Percentiles rank a stretch among this genome's conserved stretches.
Evolutionary conservation across 1,139 yeast genomes (phyloP).

Genomic region (Geotrichum candidum): DNA sequence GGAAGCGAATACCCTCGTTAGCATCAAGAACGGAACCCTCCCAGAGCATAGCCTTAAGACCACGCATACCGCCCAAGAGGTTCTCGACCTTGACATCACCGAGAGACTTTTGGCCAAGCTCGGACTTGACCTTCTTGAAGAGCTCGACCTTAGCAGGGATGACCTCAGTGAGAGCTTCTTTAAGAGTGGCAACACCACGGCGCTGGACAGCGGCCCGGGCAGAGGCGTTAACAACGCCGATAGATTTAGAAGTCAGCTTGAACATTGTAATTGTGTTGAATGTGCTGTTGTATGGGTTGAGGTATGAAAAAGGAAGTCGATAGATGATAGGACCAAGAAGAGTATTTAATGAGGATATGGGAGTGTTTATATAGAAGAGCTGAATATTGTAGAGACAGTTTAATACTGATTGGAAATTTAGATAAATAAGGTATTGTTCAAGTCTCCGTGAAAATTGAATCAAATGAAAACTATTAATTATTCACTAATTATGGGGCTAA

Average conservation of each 20-base stretch:
- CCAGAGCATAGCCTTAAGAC: slow-evolving; percentile 48
- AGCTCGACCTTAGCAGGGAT: slow-evolving; percentile 42
- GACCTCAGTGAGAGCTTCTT: slow-evolving; percentile 37
- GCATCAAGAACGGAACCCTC: slow-evolving; percentile 51
- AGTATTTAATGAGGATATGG: not conserved
- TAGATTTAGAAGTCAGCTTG: not conserved
- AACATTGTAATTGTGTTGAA: not conserved
- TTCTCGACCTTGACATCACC: slow-evolving; percentile 44
- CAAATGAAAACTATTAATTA: not conserved
- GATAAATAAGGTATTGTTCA: not conserved
- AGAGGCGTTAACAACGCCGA: not conserved
- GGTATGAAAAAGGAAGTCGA: not conserved
- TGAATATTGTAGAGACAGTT: not conserved
- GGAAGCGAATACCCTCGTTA: slow-evolving; percentile 49
- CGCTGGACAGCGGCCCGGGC: not conserved
- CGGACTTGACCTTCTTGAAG: slow-evolving; percentile 38
- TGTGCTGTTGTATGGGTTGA: not conserved
- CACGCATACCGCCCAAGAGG: slow-evolving; percentile 53
- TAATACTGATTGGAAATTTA: not conserved
- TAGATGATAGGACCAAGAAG: not conserved
- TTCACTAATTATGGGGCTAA: not conserved
- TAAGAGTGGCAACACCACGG: slow-evolving; percentile 25
- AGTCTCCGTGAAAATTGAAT: no score
- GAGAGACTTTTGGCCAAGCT: slow-evolving; percentile 33
- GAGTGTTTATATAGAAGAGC: not conserved